Conservation (phyloP, 2,329 filamentous ascomycete genomes). For the Paecilomyces niveus region DNA sequence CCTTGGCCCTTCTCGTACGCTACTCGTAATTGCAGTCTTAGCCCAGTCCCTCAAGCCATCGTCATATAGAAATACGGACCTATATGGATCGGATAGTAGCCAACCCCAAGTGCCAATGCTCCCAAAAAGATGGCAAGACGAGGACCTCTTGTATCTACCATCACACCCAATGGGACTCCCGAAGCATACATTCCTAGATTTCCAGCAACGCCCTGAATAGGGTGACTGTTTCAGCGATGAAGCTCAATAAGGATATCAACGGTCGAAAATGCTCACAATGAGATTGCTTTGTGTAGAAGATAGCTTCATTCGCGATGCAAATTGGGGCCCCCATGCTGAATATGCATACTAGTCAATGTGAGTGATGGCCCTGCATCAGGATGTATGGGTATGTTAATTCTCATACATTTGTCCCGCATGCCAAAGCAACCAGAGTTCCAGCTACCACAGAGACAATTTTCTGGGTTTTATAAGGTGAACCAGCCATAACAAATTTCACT, state of each 20-base stretch:
- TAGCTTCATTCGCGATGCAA: constrained; percentile 76
- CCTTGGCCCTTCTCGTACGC: constrained; percentile 66
- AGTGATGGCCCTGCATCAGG: constrained; percentile 5
- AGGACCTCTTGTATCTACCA: constrained; percentile 77
- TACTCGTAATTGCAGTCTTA: constrained; percentile 13
- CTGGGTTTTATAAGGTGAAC: constrained; percentile 34
- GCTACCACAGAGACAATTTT: constrained; percentile 78
- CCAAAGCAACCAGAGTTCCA: constrained; percentile 75
- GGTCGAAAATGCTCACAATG: constrained; percentile 54
- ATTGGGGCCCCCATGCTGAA: constrained; percentile 95
- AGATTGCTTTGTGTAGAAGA: constrained; percentile 91
- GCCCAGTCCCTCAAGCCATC: background rate
- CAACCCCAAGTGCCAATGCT: constrained; percentile 62
- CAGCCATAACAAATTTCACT: constrained; percentile 16
- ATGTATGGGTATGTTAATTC: constrained; percentile 20
- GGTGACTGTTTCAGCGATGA: background rate
- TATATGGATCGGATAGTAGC: constrained; percentile 77
- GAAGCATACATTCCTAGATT: constrained; percentile 84
- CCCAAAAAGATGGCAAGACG: constrained; percentile 71
- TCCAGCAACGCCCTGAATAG: constrained; percentile 43
- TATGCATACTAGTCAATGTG: constrained; percentile 72
- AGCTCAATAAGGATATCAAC: background rate
- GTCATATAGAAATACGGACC: constrained; percentile 25
- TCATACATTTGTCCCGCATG: constrained; percentile 82
- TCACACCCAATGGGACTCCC: constrained; percentile 80